Percentiles rank a stretch among this genome's conserved stretches.
phyloP scores from a whole-genome alignment of 306 rosid species.

The Dicorynia guianensis region DNA sequence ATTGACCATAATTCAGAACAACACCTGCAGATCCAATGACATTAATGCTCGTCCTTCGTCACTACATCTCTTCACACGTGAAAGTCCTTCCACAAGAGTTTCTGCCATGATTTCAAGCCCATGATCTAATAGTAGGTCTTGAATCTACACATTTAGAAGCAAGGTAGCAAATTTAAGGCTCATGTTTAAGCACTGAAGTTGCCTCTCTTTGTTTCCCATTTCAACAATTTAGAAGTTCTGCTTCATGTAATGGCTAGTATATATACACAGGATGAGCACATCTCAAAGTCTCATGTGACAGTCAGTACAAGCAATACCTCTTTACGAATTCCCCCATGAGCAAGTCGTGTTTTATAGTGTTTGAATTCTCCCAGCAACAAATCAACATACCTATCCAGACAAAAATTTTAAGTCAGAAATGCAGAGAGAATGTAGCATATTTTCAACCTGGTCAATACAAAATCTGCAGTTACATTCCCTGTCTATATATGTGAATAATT shows the following conservation, averaged over 20 bases:
- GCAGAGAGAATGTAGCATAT: slow-evolving; percentile 30
- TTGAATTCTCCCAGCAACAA: slow-evolving; percentile 96
- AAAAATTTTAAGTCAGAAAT: slow-evolving; percentile 50
- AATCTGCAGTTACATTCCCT: neutral
- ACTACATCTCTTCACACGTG: slow-evolving; percentile 91
- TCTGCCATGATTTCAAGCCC: slow-evolving; percentile 89
- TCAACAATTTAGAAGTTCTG: slow-evolving; percentile 20
- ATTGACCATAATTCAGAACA: slow-evolving; percentile 30
- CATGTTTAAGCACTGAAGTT: slow-evolving; percentile 23
- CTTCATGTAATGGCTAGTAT: slow-evolving; percentile 28
- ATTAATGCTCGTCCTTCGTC: slow-evolving; percentile 98
- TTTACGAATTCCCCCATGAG: slow-evolving; percentile 84
- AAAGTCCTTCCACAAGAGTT: slow-evolving; percentile 93
- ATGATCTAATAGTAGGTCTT: slow-evolving; percentile 72
- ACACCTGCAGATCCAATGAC: slow-evolving; percentile 96
- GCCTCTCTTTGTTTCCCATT: slow-evolving; percentile 15
- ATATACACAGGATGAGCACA: slow-evolving; percentile 23
- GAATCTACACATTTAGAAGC: slow-evolving; percentile 59
- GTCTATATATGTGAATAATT: neutral
- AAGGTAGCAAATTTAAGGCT: slow-evolving; percentile 28
- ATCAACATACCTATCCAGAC: slow-evolving; percentile 82
- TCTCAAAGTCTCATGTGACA: slow-evolving; percentile 24
- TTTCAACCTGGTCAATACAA: neutral
- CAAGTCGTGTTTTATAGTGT: slow-evolving; percentile 95
- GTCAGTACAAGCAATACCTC: slow-evolving; percentile 69